These are phyloP conservation scores for Tulasnella sp. DNA, from an alignment of 768 basidiomycete species.

Conservation along the genomic window DNA sequence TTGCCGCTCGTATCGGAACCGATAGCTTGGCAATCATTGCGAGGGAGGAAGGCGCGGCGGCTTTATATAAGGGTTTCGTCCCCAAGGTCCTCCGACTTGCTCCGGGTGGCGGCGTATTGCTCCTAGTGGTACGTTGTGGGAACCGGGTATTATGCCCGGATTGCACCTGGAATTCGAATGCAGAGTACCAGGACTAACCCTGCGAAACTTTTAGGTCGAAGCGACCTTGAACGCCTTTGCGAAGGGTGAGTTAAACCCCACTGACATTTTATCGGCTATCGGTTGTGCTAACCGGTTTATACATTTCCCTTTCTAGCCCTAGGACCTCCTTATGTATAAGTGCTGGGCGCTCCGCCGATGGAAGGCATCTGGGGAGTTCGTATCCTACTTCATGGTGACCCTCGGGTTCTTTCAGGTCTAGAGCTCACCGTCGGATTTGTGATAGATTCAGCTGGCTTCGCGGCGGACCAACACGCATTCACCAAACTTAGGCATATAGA, in stretches of 20 bases:
- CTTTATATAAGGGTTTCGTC: conserved; percentile 91
- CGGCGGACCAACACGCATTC: neutral
- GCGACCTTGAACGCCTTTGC: conserved; percentile 1
- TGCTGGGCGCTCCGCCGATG: neutral
- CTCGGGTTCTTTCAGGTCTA: neutral
- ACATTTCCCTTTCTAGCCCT: conserved; percentile 40
- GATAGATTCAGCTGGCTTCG: neutral
- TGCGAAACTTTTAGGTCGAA: neutral
- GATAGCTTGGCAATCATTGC: conserved; percentile 64
- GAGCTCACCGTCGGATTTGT: neutral
- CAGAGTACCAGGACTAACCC: conserved; percentile 47
- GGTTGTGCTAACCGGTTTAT: too few relatives aligned
- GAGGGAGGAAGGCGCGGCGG: conserved; percentile 79
- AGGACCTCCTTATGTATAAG: conserved; percentile 52
- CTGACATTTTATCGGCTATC: neutral
- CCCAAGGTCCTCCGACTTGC: conserved; percentile 94
- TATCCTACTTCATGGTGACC: neutral
- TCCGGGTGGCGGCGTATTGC: conserved; percentile 89
- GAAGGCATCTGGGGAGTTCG: neutral
- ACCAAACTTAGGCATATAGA: neutral
- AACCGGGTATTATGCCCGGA: conserved; percentile 35
- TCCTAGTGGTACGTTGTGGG: conserved; percentile 67
- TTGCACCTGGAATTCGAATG: conserved; percentile 70
- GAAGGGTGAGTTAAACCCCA: neutral
- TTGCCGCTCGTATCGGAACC: neutral